phyloP scores from a whole-genome alignment of 2,329 filamentous ascomycete species.

The Rugonectria rugulosa region DNA sequence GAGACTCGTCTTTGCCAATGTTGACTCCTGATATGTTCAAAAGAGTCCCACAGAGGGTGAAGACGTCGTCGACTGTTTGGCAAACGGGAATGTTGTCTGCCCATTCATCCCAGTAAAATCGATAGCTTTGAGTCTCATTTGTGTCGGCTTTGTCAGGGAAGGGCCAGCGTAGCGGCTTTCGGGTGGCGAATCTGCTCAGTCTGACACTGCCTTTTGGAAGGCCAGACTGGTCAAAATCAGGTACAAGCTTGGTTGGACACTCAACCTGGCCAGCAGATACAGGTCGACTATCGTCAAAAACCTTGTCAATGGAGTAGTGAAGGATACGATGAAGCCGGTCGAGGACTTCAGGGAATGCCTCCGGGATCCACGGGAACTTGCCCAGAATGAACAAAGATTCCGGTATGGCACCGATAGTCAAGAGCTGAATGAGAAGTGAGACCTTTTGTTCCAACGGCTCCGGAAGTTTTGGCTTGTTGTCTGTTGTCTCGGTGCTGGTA shows the following conservation, averaged over 20 bases:
- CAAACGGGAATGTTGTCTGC: constrained; percentile 91
- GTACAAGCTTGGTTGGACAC: constrained; percentile 54
- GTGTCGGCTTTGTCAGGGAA: constrained; percentile 80
- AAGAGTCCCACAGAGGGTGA: constrained; percentile 83
- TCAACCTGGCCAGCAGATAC: constrained; percentile 39
- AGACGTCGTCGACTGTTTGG: constrained; percentile 88
- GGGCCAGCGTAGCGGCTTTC: constrained; percentile 81
- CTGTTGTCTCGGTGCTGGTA: constrained; percentile 49
- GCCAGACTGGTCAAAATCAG: constrained; percentile 68
- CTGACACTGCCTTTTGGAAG: constrained; percentile 74
- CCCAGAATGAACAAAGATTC: constrained; percentile 93
- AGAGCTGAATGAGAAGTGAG: constrained; percentile 79
- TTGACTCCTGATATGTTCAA: constrained; percentile 87
- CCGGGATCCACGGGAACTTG: constrained; percentile 90
- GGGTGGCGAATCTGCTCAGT: constrained; percentile 64
- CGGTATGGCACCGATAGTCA: constrained; percentile 90
- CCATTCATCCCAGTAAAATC: constrained; percentile 99
- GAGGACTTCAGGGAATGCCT: constrained; percentile 82
- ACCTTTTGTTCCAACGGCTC: constrained; percentile 91
- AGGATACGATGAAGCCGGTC: constrained; percentile 85
- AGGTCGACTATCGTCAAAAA: constrained; percentile 62
- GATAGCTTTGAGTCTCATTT: constrained; percentile 80
- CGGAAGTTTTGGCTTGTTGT: constrained; percentile 62
- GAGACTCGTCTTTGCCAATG: constrained; percentile 81
- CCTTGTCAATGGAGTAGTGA: constrained; percentile 80